phyloP scores from a whole-genome alignment of 2,329 filamentous ascomycete species.

The Fusarium udum region DNA sequence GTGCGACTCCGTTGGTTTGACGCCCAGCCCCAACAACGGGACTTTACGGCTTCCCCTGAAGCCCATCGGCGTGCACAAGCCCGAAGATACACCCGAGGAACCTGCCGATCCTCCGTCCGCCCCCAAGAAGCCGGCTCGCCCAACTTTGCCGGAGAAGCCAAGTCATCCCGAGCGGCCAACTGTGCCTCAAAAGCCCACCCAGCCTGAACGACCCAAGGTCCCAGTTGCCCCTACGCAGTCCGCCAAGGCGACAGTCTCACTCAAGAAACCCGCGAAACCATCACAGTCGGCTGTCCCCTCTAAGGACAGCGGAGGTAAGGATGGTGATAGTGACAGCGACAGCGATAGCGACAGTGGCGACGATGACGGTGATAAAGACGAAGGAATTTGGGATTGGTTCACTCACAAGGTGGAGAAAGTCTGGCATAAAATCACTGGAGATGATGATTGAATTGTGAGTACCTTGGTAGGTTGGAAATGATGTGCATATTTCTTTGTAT shows the following conservation, averaged over 20 bases:
- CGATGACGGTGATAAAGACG: constrained; percentile 43
- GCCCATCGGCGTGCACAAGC: constrained; percentile 69
- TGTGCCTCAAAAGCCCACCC: constrained; percentile 24
- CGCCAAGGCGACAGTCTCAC: constrained; percentile 32
- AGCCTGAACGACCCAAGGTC: constrained; percentile 20
- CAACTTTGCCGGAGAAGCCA: constrained; percentile 34
- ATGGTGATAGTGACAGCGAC: constrained; percentile 25
- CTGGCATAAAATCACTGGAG: constrained; percentile 56
- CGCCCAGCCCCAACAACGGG: constrained; percentile 84
- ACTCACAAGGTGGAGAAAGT: constrained; percentile 57
- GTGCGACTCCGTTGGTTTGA: constrained; percentile 84
- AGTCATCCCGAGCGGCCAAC: constrained; percentile 24
- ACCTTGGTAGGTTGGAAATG: background rate
- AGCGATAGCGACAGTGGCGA: constrained; percentile 26
- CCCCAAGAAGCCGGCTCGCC: constrained; percentile 32
- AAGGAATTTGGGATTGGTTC: constrained; percentile 62
- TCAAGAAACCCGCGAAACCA: constrained; percentile 28
- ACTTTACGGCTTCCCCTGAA: constrained; percentile 78
- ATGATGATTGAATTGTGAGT: constrained; percentile 29
- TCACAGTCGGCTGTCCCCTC: constrained; percentile 24
- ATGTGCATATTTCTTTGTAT: constrained; percentile 1
- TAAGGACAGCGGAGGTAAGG: constrained; percentile 19
- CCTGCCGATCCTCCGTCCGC: constrained; percentile 59
- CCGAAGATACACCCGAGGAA: constrained; percentile 58
- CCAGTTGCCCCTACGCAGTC: constrained; percentile 22